Evolutionary conservation across 345 rosid genomes (phyloP), one percentile per base, ranked within the genome.

Genomic region (Melaleuca quinquenervia): DNA sequence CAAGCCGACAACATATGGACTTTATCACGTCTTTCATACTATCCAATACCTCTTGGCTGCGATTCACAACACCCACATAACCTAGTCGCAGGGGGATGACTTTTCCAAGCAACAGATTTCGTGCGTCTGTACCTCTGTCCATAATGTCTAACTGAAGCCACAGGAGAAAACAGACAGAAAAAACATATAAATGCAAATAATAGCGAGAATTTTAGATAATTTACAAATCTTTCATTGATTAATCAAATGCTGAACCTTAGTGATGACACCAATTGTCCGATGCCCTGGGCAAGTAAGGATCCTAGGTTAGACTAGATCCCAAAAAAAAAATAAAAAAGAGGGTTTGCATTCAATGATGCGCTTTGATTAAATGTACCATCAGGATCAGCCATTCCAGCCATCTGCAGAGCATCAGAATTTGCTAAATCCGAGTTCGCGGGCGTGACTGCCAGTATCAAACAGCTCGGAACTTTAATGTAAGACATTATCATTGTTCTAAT

Each of bases 81-180:
- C 99, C 99, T 87, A 97, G 98, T 70, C 96, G 92, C 87, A 97
- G 94, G 15, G 98, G 98, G 85, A 96, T 92, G 82, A 93, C 96
- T 94, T 96, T 97, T 50, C 99, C 99, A 75, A 96, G 98, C 87
- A 97, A 89, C 85, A 93, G 83, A 87, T 97, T 96, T 41, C 98
- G 94, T 53, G 98, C 98, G 89, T 96, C 97, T 83, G 99, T 97
- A 89, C 99, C 99, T 94, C 99, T 93, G 91, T 97, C 99, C 99
- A 97, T 97, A 83, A 97, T 96, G 90, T 97, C 99, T 90, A 97
- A 90, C 99, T 95, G 94, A 85, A 88, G 52, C 83, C 84, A 90
- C 54, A 88, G 50, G 82, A 52, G 70, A 88, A 49, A 82, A 56
- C 27, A 36, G 70, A 20, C 20, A 82, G 26, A 49, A 82, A 52